Base-by-base conservation (phyloP, 148 eudicot species). In the Heliamphora exappendiculata region DNA sequence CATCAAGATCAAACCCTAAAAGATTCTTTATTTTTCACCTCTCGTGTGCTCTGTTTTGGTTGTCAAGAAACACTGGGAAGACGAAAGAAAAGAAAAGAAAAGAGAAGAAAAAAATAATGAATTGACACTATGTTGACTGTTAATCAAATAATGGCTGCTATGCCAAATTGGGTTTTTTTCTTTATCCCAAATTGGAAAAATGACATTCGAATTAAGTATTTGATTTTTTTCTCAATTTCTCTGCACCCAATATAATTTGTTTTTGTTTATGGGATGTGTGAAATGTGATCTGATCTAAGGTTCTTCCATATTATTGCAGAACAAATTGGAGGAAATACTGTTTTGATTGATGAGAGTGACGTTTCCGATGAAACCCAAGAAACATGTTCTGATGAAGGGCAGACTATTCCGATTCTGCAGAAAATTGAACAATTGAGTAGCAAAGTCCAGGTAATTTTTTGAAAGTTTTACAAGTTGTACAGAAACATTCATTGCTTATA, bases 341-440 rank as follows among this genome's bases (percentile, higher is more conserved):
- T 74, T 42, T 71, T 72, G 7, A 37, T 72, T 47, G 90, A 80
- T 55, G 83, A 74, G 70, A 80, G 84, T 69, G 79, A 76, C 36
- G 59, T 70, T 70, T 50, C 12, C 16, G 74, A 70, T 70, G 74
- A 28, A 50, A 51, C 20, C 74, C 37, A 29, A 3, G 58, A 70
- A 28, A 45, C 39, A 5, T 81, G 89, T 19, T 60, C 83, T 45
- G 85, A 79, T 77, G 89, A 86, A 64, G 94, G 45, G 72, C 93
- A 87, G 80, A 88, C 86, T 75, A 91, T 89, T 78, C 97, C 97
- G 0, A 85, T 91, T 64, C 79, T 88, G 68, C 81, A 83, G 87
- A 94, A 94, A 83, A 72, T 91, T 11, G 83, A 71, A 77, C 81
- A 88, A 33, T 74, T 93, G 31, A 85, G 88, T 77, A 79, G 77